Percentiles rank a stretch among this genome's conserved stretches.
These are phyloP conservation scores for Arachnopeziza araneosa DNA, from an alignment of 2,329 filamentous ascomycete genomes.

Conservation along the genomic window DNA sequence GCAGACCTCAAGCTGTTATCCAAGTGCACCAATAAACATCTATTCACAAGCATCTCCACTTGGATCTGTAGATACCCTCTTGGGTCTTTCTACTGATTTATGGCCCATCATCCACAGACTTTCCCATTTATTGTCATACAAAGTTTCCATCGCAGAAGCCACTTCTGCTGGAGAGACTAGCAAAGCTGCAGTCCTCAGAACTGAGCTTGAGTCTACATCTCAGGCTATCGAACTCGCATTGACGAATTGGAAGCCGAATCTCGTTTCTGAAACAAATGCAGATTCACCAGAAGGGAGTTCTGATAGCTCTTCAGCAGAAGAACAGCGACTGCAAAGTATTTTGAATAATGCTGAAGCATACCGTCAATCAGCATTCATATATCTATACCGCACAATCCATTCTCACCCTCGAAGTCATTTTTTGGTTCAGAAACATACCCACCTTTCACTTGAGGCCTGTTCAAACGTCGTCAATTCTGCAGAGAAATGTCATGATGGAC, in stretches of 20 bases:
- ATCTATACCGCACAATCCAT: slow-evolving; percentile 36
- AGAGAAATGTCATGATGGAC: slow-evolving; percentile 36
- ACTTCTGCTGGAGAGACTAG: slow-evolving; percentile 34
- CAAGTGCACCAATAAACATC: slow-evolving; percentile 40
- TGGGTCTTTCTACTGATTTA: slow-evolving; percentile 56
- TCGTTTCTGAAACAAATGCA: slow-evolving; percentile 33
- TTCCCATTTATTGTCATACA: slow-evolving; percentile 48
- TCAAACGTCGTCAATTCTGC: slow-evolving; percentile 47
- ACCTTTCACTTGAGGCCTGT: slow-evolving; percentile 47
- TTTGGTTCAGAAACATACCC: slow-evolving; percentile 49
- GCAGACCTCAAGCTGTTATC: slow-evolving; percentile 41
- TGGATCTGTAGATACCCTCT: slow-evolving; percentile 43
- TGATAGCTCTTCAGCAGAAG: background rate
- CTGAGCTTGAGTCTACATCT: slow-evolving; percentile 34
- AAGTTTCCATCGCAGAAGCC: slow-evolving; percentile 44
- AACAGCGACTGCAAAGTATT: slow-evolving; percentile 29
- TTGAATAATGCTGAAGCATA: slow-evolving; percentile 46
- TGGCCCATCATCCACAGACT: slow-evolving; percentile 60
- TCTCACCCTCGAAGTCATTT: slow-evolving; percentile 41
- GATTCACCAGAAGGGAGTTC: slow-evolving; percentile 7
- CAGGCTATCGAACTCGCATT: slow-evolving; percentile 51
- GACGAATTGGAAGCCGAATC: slow-evolving; percentile 45
- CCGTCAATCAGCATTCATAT: slow-evolving; percentile 42
- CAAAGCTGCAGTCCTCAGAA: slow-evolving; percentile 24
- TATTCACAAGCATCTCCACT: slow-evolving; percentile 40